Conservation (phyloP, 331 rosid genomes). For the Malus hybrid region DNA sequence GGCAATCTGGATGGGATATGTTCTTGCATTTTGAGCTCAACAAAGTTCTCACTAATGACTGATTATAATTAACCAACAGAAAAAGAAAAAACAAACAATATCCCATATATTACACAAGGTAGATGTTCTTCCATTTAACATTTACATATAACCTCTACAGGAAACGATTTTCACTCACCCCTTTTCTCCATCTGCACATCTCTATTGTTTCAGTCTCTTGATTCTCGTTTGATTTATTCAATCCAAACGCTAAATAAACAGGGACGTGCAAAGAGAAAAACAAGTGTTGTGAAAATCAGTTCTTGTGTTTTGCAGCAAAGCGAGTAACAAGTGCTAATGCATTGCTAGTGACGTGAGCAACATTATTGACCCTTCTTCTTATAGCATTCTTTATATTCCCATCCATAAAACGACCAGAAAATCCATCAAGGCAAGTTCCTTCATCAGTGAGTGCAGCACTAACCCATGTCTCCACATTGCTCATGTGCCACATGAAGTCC, state of each 20-base stretch:
- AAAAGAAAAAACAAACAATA: neutral
- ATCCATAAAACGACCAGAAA: conserved; percentile 30
- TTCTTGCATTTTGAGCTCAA: neutral
- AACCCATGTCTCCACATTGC: conserved; percentile 81
- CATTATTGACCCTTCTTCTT: conserved; percentile 27
- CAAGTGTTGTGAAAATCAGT: no score
- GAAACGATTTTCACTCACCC: no score
- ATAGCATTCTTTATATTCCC: conserved; percentile 40
- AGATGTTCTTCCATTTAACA: neutral
- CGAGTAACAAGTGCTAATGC: conserved; percentile 65
- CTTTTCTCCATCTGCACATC: no score
- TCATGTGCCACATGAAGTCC: conserved; percentile 70
- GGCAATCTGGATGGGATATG: neutral
- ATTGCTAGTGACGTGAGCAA: conserved; percentile 73
- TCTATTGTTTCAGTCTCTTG: no score
- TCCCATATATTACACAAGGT: neutral
- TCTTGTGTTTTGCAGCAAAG: conserved; percentile 30
- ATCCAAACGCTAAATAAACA: no score
- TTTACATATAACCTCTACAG: no score
- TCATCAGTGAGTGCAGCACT: conserved; percentile 75
- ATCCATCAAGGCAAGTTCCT: conserved; percentile 64
- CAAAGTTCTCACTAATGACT: neutral
- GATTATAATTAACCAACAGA: neutral
- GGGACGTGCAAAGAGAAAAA: no score
- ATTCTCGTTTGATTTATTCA: no score